A percentile compares a stretch with the other conserved stretches of the same genome.
Evolutionary conservation across 2,329 filamentous ascomycete species (phyloP).

Genomic region (Beauveria asiatica): DNA sequence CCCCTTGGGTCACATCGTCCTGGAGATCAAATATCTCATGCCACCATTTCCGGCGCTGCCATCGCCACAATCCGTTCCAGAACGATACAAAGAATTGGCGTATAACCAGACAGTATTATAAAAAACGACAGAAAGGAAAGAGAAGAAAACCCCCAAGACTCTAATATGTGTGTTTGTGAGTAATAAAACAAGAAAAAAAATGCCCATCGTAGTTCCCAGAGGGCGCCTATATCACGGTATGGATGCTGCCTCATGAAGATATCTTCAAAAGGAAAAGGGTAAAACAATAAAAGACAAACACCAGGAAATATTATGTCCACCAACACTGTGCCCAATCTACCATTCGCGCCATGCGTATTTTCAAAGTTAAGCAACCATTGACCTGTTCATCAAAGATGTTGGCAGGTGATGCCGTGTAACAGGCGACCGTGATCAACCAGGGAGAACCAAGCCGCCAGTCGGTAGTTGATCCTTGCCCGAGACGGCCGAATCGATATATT

Average conservation of each 20-base stretch:
- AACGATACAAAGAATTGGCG: constrained; percentile 10
- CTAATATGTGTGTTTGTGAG: constrained; percentile 19
- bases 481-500: neutral
- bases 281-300: constrained; percentile 11
- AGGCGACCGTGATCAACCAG: neutral
- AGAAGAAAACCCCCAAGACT: constrained; percentile 20
- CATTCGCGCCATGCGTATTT: constrained; percentile 13
- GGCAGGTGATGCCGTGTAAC: neutral
- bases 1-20: neutral
- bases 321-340: constrained; percentile 16
- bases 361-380: neutral
- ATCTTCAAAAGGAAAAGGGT: constrained; percentile 7
- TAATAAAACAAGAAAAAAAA: constrained; percentile 16
- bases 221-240: constrained; percentile 4
- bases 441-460: neutral
- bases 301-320: constrained; percentile 13
- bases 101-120: constrained; percentile 13
- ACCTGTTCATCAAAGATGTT: neutral
- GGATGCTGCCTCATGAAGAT: neutral
- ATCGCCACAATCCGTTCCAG: constrained; percentile 2
- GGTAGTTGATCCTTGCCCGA: neutral
- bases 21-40: neutral
- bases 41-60: constrained; percentile 2
- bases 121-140: constrained; percentile 19
- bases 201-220: constrained; percentile 19